Evolutionary conservation across 495 filamentous ascomycete genomes (phyloP).

Genomic region (Tuber umbilicatum): DNA sequence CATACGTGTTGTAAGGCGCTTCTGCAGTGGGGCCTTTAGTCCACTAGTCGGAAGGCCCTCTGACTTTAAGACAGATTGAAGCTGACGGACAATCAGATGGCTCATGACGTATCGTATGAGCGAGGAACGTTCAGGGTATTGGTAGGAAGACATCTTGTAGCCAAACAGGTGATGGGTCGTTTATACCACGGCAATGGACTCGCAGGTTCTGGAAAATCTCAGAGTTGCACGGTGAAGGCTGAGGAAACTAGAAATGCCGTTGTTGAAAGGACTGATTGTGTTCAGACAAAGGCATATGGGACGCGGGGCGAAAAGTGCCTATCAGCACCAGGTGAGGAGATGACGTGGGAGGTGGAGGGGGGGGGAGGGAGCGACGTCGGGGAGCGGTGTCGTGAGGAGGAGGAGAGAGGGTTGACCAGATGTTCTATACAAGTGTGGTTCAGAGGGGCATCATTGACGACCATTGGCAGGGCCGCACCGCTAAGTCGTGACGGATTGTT

Average conservation of each 20-base stretch:
- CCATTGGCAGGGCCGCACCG: not conserved
- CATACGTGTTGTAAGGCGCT: constrained; percentile 69
- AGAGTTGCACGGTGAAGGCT: not conserved
- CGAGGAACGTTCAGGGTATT: constrained; percentile 21
- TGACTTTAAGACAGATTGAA: constrained; percentile 64
- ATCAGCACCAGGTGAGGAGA: not conserved
- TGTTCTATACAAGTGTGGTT: not conserved
- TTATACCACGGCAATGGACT: not conserved
- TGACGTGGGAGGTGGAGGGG: not conserved
- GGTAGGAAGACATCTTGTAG: constrained; percentile 29
- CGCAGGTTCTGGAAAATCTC: not conserved
- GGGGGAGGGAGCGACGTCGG: not conserved
- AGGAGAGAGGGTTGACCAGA: constrained; percentile 3
- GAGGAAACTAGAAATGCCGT: not conserved
- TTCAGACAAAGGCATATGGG: not conserved
- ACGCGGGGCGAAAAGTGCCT: not conserved
- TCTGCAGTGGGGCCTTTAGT: constrained; percentile 71
- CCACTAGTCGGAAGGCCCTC: constrained; percentile 68
- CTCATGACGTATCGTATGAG: constrained; percentile 37
- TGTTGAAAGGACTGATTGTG: not conserved
- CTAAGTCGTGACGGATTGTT: not conserved
- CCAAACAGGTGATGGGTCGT: constrained; percentile 16
- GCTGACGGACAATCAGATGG: constrained; percentile 45
- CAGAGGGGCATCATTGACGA: not conserved
- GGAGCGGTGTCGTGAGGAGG: constrained; percentile 5